These are phyloP conservation scores for Skeletonema grethae DNA, from an alignment of 108 stramenopile genomes.

Conservation along the genomic window DNA sequence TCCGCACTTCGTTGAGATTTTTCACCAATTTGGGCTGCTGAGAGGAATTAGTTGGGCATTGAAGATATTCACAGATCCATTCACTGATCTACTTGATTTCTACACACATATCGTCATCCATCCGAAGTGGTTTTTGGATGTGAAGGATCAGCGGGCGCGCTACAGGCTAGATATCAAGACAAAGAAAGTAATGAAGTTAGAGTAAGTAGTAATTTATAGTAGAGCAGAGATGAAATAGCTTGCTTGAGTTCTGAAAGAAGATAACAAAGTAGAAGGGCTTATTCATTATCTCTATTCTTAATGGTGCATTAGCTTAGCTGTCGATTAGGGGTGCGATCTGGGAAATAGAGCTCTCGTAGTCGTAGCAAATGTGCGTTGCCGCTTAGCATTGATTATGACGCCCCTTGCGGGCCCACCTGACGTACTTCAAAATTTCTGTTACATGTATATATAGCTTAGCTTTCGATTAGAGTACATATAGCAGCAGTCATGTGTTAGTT, in stretches of 20 bases:
- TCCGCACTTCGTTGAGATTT: constrained; percentile 58
- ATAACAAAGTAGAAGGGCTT: neutral
- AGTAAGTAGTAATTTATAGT: neutral
- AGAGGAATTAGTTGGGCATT: constrained; percentile 56
- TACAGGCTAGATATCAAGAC: constrained; percentile 53
- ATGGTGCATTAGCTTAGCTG: too few species aligned
- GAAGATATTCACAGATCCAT: constrained; percentile 59
- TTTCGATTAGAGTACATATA: too few species aligned
- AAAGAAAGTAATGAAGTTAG: constrained; percentile 50
- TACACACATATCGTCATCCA: constrained; percentile 52
- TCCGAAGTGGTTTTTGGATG: constrained; percentile 56
- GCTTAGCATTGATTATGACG: too few species aligned
- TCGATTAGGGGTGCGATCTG: too few species aligned
- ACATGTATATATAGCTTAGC: too few species aligned
- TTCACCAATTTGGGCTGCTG: constrained; percentile 50
- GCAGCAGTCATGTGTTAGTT: neutral
- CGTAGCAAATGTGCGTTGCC: too few species aligned
- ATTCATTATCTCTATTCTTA: too few species aligned
- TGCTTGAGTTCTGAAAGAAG: too few species aligned
- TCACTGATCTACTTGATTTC: constrained; percentile 59
- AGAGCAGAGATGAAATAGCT: too few species aligned
- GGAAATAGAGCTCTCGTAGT: too few species aligned
- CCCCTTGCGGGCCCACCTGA: too few species aligned
- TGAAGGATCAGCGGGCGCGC: constrained; percentile 52
- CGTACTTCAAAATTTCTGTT: too few species aligned